Conservation (phyloP, 371 early-diverging fungal genomes). For the Cladochytrium tenue region DNA sequence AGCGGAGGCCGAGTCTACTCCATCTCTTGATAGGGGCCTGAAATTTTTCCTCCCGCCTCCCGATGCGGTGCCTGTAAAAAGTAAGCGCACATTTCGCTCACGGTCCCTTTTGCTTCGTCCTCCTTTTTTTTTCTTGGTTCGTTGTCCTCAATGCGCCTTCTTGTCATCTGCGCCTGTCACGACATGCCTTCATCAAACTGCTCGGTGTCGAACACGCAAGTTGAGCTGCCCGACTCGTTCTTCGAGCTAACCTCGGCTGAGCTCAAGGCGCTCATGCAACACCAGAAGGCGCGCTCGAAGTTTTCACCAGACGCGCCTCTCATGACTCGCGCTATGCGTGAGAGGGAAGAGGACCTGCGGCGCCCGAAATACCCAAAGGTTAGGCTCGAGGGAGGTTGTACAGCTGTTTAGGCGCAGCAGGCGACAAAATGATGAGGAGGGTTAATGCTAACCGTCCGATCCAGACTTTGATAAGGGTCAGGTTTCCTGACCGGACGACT, state of each 20-base stretch:
- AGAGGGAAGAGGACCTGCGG: constrained; percentile 47
- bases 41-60: constrained; percentile 36
- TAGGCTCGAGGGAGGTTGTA: too few species aligned
- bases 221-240: constrained; percentile 63
- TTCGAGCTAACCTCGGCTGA: constrained; percentile 52
- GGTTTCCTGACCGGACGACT: constrained; percentile 53
- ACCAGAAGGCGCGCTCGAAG: constrained; percentile 28
- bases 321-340: constrained; percentile 54
- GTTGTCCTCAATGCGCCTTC: not conserved
- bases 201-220: too few species aligned
- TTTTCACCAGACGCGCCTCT: constrained; percentile 47
- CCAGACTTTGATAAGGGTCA: constrained; percentile 54
- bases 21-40: constrained; percentile 23
- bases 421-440: not conserved
- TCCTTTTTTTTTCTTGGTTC: not conserved
- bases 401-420: too few species aligned
- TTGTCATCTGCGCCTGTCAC: too few species aligned
- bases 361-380: constrained; percentile 49
- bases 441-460: not conserved
- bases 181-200: too few species aligned
- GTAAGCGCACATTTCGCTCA: constrained; percentile 5
- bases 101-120: not conserved
- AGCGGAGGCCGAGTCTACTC: constrained; percentile 1
- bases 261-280: constrained; percentile 37
- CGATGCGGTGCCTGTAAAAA: constrained; percentile 15